These are phyloP conservation scores for Boletus coccyginus DNA, from an alignment of 768 basidiomycete species.

Conservation along the genomic window DNA sequence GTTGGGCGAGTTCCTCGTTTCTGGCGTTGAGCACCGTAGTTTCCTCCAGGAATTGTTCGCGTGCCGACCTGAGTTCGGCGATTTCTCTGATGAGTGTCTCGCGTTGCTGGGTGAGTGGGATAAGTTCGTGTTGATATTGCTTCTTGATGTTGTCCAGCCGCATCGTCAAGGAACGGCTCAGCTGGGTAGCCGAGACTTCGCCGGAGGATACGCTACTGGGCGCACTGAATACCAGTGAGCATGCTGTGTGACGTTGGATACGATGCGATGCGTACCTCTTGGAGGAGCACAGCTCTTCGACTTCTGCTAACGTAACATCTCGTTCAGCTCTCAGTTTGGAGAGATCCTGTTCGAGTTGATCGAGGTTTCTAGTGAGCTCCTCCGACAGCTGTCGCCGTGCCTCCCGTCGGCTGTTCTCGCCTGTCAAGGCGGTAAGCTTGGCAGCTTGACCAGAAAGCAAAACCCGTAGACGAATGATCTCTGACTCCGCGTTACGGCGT, in stretches of 20 bases:
- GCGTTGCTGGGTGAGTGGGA: conserved; percentile 79
- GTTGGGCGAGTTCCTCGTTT: conserved; percentile 89
- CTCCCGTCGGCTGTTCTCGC: conserved; percentile 75
- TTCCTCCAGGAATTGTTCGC: conserved; percentile 88
- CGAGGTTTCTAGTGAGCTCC: conserved; percentile 73
- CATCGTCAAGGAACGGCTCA: conserved; percentile 73
- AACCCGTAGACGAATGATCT: conserved; percentile 81
- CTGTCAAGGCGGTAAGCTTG: conserved; percentile 78
- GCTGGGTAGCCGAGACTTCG: conserved; percentile 40
- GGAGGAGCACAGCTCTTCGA: conserved; percentile 80
- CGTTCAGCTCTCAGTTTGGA: conserved; percentile 86
- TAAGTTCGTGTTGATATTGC: conserved; percentile 84
- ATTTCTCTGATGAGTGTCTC: conserved; percentile 81
- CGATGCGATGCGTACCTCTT: conserved; percentile 52
- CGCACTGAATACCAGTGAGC: conserved; percentile 21
- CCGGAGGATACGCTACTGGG: conserved; percentile 25
- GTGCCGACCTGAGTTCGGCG: conserved; percentile 77
- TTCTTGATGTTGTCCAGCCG: conserved; percentile 85
- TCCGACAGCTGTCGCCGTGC: conserved; percentile 74
- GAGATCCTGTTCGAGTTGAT: conserved; percentile 78
- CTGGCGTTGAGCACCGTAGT: conserved; percentile 85
- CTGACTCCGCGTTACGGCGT: conserved; percentile 87
- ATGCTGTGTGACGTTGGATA: conserved; percentile 18
- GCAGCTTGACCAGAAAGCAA: conserved; percentile 89
- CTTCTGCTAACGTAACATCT: conserved; percentile 89